These are phyloP conservation scores for Calcarisporium arbuscula DNA, from an alignment of 2,329 filamentous ascomycete genomes.

Conservation along the genomic window DNA sequence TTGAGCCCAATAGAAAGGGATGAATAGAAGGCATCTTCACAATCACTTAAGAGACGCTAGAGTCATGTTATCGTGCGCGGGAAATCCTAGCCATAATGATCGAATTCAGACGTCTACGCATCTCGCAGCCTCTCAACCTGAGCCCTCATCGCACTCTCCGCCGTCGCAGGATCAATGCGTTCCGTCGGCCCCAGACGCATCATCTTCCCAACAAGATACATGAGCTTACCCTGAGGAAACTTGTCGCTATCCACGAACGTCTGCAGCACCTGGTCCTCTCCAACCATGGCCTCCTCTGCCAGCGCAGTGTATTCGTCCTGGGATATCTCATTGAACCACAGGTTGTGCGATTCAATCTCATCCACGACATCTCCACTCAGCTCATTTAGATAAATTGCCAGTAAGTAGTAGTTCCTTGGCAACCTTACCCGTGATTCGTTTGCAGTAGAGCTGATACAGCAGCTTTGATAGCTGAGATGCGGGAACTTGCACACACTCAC, in stretches of 20 bases:
- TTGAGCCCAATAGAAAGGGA: too few relatives aligned
- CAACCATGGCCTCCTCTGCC: slow-evolving; percentile 36
- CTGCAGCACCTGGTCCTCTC: slow-evolving; percentile 39
- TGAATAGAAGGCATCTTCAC: too few relatives aligned
- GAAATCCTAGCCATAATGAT: too few relatives aligned
- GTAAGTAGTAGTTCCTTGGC: slow-evolving; percentile 54
- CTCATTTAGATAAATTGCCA: slow-evolving; percentile 43
- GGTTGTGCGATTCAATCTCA: slow-evolving; percentile 37
- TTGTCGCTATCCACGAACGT: slow-evolving; percentile 38
- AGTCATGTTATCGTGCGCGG: too few relatives aligned
- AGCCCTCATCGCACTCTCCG: slow-evolving; percentile 39
- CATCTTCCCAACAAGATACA: slow-evolving; percentile 56
- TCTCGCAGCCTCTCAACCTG: slow-evolving; percentile 21
- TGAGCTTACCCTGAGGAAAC: slow-evolving; percentile 52
- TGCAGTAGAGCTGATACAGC: slow-evolving; percentile 38
- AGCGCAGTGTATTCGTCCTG: slow-evolving; percentile 41
- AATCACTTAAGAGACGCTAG: too few relatives aligned
- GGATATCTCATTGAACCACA: slow-evolving; percentile 51
- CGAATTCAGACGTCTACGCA: too few relatives aligned
- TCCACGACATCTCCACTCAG: slow-evolving; percentile 36
- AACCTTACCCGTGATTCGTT: slow-evolving; percentile 48
- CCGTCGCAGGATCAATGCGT: slow-evolving; percentile 46
- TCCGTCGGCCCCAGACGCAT: slow-evolving; percentile 47
- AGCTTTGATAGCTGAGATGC: slow-evolving; percentile 43
- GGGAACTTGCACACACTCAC: slow-evolving; percentile 41